Base-by-base conservation (phyloP, 169 alveolate species). In the Eimeria sp. region DNA sequence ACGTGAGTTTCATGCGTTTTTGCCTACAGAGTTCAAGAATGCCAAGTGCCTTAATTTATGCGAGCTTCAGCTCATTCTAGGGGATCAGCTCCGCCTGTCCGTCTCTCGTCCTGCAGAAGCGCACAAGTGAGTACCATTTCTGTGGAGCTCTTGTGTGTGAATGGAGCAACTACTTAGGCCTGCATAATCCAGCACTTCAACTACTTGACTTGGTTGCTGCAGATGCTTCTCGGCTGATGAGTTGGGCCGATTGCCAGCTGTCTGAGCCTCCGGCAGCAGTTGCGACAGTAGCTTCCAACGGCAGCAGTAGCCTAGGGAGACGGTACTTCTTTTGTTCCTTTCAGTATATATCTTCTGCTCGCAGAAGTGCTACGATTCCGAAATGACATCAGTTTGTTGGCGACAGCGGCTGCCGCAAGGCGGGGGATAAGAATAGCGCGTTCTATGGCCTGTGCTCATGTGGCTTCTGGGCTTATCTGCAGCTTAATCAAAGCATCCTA, bases 401-500 rank as follows among this genome's bases (percentile, higher is more conserved):
- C 5, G 87, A 40, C 87, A 76, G 61, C 61, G 40, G 61, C 47
- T 0, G 49, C 47, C 63, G 65, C 63, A 25, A 5, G 22, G 80
- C 80, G 16, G 11, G 18, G 13, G n/a, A 11, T 16, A 2, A 2
- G 40, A 34, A 34, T 34, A 14, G 80, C 30, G 4, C 51, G 51
- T 30, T 34, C 14, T 65, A 40, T 16, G 40, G 18, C n/a, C 27
- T 70, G 13, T 70, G 51, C 49, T 70, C 34, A 9, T 57, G 58
- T 27, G 45, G 34, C 25, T 84, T 51, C 57, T 13, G 54, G 57
- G 30, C 43, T 34, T 84, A 34, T 70, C 5, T 43, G 57, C 92
- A 97, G 98, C 84, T 89, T 98, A 51, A 97, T 98, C 27, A 98
- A 97, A 87, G 95, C 98, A 18, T 97, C 98, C 3, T 97, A 97